Evolutionary conservation across 352 stramenopile genomes (phyloP), one percentile per base, ranked within the genome.

Genomic region (Globisporangium nodosum): DNA sequence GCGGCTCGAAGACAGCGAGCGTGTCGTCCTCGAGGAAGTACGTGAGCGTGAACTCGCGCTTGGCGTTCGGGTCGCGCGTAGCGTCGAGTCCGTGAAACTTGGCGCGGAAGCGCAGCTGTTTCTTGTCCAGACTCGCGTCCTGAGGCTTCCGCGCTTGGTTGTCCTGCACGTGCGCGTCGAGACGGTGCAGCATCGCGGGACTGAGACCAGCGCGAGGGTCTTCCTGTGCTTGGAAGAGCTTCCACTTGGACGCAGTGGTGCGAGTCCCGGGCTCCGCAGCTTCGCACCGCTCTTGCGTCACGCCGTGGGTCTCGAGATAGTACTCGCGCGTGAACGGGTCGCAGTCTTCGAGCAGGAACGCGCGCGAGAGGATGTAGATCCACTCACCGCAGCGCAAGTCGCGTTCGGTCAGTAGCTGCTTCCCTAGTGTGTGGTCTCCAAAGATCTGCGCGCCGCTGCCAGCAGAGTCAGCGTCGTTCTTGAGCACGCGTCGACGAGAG

Each of bases 271-370:
- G 15, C 46, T 39, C 18, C 37, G 57, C 54, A 1, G 69, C 54
- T 30, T 85, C 68, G 48, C 69, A 73, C 16, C 58, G 61, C 46
- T 94, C 81, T 42, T 98, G 92, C 3, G 81, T 87, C 39, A 97
- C 70, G 12, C 91, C 88, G 39, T 90, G 68, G 8, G 66, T 83
- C 56, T 87, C 71, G 40, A 91, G 52, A 65, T 96, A 98, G 76
- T 93, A 98, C 3, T 85, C 71, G 7, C 81, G 74, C n/a, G 92
- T 98, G 63, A 96, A 96, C 45, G 71, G 66, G 63, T 97, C 90
- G 68, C 92, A 98, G 61, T 94, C 83, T 60, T 96, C 73, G 18
- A 98, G 75, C 13, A 97, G 62, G n/a, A 98, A 71, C n/a, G 64
- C 61, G 7, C 88, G 77, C 15, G 91, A 87, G 52, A 92, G 96